A percentile compares a stretch with the other conserved stretches of the same genome.
phyloP scores from a whole-genome alignment of 768 basidiomycete genomes.

The Termitomyces sp. region DNA sequence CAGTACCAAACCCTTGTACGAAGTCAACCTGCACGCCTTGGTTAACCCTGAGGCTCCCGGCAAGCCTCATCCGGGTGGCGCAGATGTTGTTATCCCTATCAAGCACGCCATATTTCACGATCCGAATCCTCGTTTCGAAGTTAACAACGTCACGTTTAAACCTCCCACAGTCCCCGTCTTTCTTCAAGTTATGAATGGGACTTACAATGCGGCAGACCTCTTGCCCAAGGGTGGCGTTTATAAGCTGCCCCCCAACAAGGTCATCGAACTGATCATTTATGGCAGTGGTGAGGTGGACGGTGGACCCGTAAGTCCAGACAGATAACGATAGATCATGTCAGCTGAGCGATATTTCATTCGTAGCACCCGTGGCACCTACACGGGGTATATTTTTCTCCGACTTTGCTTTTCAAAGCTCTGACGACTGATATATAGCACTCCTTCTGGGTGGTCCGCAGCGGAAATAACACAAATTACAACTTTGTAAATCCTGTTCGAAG shows the following conservation, averaged over 20 bases:
- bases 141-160: conserved; percentile 27
- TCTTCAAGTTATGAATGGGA: conserved; percentile 36
- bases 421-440: background rate
- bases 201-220: conserved; percentile 31
- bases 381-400: background rate
- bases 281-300: background rate
- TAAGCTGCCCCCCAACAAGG: conserved; percentile 36
- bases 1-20: background rate
- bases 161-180: conserved; percentile 27
- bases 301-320: background rate
- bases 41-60: background rate
- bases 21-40: background rate
- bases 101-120: background rate
- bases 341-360: background rate
- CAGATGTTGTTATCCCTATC: conserved; percentile 5
- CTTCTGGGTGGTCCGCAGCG: background rate
- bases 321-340: background rate
- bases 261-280: conserved; percentile 33
- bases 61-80: background rate
- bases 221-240: conserved; percentile 36
- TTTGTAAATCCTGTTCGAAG: background rate
- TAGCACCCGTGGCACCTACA: conserved; percentile 4
- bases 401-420: background rate
- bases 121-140: conserved; percentile 12
- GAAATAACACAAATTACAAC: background rate